Conservation (phyloP, 2,329 filamentous ascomycete genomes). For the Diaporthe australafricana region DNA sequence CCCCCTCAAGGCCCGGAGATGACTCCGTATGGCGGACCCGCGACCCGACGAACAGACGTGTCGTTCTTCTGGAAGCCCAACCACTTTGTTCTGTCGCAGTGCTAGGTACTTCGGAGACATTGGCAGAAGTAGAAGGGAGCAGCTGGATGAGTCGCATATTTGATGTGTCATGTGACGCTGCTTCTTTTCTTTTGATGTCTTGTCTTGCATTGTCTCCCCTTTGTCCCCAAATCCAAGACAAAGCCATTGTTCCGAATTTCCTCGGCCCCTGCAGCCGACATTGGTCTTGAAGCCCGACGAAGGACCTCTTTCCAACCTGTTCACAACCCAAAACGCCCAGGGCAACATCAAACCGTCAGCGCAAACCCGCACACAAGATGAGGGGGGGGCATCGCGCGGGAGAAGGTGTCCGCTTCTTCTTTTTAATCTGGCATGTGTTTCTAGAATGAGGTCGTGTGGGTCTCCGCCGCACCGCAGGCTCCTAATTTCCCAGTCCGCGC, state of each 20-base stretch:
- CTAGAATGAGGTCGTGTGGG: not conserved
- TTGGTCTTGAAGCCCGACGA: too few species aligned
- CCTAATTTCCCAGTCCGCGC: constrained; percentile 10
- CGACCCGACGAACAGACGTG: constrained; percentile 11
- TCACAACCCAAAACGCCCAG: not conserved
- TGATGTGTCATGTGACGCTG: constrained; percentile 23
- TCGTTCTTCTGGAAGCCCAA: constrained; percentile 17
- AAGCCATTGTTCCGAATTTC: not conserved
- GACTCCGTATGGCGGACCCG: constrained; percentile 2
- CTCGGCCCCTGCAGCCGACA: not conserved
- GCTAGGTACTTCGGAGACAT: constrained; percentile 14
- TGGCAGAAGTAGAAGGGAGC: not conserved
- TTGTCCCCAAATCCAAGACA: not conserved
- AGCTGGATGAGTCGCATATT: constrained; percentile 11
- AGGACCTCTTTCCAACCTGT: not conserved
- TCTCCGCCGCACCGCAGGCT: not conserved
- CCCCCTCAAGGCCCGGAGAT: not conserved
- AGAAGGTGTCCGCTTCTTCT: not conserved
- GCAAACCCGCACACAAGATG: not conserved
- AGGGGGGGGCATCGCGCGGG: not conserved
- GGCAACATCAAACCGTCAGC: not conserved
- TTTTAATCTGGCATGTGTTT: not conserved
- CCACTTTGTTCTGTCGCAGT: constrained; percentile 26
- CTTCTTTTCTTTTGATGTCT: constrained; percentile 1
- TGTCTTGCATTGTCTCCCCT: not conserved